Percentiles rank a stretch among this genome's conserved stretches.
phyloP scores from a whole-genome alignment of 1,139 yeast species.

The Yamadazyma buinensis region DNA sequence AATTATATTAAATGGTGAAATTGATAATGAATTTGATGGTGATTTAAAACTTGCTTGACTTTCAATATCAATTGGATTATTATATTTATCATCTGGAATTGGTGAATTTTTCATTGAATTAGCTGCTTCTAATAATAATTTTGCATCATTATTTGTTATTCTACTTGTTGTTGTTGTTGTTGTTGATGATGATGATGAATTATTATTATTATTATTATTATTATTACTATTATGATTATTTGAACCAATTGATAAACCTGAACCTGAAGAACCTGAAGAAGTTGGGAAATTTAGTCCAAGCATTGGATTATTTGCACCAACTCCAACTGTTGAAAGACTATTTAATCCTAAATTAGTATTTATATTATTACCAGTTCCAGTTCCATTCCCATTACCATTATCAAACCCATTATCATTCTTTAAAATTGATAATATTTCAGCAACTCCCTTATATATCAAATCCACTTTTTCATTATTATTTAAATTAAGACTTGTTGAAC shows the following conservation, averaged over 20 bases:
- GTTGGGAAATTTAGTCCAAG: too few relatives aligned
- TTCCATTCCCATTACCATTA: neutral
- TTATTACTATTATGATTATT: neutral
- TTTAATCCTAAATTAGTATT: neutral
- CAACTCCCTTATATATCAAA: constrained; percentile 29
- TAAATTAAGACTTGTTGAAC: neutral
- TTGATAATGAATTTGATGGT: constrained; percentile 38
- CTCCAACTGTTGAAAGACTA: neutral
- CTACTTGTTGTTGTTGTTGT: too few relatives aligned
- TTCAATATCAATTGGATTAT: constrained; percentile 15
- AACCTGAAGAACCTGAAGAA: too few relatives aligned
- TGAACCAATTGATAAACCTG: neutral
- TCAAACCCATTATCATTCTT: constrained; percentile 9
- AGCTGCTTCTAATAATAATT: constrained; percentile 26
- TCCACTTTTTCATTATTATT: constrained; percentile 18
- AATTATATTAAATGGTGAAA: constrained; percentile 50
- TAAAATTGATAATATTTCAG: constrained; percentile 26
- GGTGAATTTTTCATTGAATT: constrained; percentile 19
- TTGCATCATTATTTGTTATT: constrained; percentile 20
- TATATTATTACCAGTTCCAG: neutral
- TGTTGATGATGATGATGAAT: too few relatives aligned
- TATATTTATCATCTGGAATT: constrained; percentile 6
- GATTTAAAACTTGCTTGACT: constrained; percentile 32
- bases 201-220: neutral
- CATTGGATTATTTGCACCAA: neutral